Base-by-base conservation (phyloP, 108 stramenopile species). In the Cyclotella sp. region DNA sequence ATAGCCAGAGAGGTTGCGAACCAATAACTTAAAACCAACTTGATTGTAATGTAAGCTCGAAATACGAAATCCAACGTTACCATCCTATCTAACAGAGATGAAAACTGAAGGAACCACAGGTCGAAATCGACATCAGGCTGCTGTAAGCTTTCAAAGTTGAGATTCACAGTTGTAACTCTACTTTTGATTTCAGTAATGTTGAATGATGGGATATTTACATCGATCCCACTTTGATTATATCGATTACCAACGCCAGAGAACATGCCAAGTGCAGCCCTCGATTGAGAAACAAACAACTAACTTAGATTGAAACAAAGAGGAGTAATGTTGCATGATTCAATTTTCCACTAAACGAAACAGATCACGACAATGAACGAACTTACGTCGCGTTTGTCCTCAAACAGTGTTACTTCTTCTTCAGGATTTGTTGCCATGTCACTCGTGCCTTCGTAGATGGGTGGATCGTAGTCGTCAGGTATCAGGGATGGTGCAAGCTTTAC, bases 141-240 rank as follows among this genome's bases (percentile, higher is more conserved):
- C 13, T 54, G 60, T 13, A 81, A 55, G 44, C 75, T 66, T 59
- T 82, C 77, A 68, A 82, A 82, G 34, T 59, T 68, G 18, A 78
- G 71, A 18, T 82, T 62, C 30, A 78, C 51, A 63, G 22, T 82
- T 54, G 77, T 73, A 41, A 73, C 77, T 73, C 74, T 82, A 40
- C 63, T 82, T 54, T 68, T 78, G 45, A 82, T 78, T 41, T 78
- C 77, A 8, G 81, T 74, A 22, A 82, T 78, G 66, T 82, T 82
- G 81, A 78, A 77, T 12, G 72, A 24, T 28, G 77, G 66, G 43
- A 74, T 51, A 42, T 78, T 53, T 10, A 67, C 19, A 39, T 78
- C 72, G 5, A 82, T 12, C n/a, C 52, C 49, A 34, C 30, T 49
- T 49, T 77, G 66, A 51, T 74, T 64, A 19, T 74, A 81, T 63